Evolutionary conservation across 1,284 basidiomycete species (phyloP).

Genomic region (Irpex rosettiformis): DNA sequence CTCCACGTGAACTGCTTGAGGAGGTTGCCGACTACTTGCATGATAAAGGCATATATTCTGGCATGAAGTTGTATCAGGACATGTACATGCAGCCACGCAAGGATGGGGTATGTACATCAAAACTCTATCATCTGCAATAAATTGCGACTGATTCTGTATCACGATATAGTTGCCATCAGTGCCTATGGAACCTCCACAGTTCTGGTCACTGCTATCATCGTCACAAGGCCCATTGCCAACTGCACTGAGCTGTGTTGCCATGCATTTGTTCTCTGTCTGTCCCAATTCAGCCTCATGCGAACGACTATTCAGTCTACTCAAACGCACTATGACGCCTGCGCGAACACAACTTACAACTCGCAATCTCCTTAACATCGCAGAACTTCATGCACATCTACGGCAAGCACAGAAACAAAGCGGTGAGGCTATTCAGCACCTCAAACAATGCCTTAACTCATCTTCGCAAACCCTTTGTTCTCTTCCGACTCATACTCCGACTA

Average conservation of each 20-base stretch:
- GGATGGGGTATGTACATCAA: background rate
- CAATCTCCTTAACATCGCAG: slow-evolving; percentile 16
- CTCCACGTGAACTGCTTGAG: background rate
- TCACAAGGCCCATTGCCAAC: background rate
- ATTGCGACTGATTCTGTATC: too few species aligned
- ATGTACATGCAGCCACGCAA: background rate
- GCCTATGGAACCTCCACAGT: background rate
- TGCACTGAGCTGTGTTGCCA: background rate
- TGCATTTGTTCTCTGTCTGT: slow-evolving; percentile 12
- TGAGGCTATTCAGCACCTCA: background rate
- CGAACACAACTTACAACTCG: slow-evolving; percentile 14
- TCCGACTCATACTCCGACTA: too few species aligned
- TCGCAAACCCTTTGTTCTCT: background rate
- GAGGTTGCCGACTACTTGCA: slow-evolving; percentile 1
- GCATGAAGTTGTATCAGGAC: background rate
- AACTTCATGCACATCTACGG: slow-evolving; percentile 19
- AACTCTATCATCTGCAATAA: too few species aligned
- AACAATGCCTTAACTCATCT: background rate
- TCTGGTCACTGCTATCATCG: background rate
- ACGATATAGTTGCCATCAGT: background rate
- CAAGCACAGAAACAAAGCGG: slow-evolving; percentile 14
- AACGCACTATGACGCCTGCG: slow-evolving; percentile 16
- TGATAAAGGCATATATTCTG: background rate
- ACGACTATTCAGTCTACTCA: slow-evolving; percentile 19
- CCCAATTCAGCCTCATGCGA: slow-evolving; percentile 19